These are phyloP conservation scores for Dalbergia cultrata DNA, from an alignment of 306 rosid species.

Conservation along the genomic window DNA sequence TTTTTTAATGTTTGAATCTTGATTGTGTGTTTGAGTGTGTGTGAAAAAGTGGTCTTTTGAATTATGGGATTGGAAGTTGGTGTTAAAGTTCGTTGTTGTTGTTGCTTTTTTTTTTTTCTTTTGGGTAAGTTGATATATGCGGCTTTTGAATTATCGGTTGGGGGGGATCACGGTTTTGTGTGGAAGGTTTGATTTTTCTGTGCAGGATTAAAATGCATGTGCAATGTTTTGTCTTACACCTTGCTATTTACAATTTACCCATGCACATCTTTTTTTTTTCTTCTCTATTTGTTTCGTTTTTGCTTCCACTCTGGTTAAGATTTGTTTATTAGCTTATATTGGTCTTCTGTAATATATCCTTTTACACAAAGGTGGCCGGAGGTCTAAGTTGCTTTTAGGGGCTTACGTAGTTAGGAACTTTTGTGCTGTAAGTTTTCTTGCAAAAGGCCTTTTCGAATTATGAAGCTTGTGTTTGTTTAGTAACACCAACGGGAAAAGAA, in stretches of 20 bases:
- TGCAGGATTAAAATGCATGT: conserved; percentile 29
- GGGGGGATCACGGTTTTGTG: conserved; percentile 19
- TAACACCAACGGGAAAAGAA: background rate
- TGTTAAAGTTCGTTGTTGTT: conserved; percentile 5
- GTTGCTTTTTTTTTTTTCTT: conserved; percentile 9
- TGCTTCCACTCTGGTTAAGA: conserved; percentile 4
- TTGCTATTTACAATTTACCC: background rate
- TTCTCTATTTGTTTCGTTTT: background rate
- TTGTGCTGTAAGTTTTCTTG: background rate
- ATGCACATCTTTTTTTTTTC: background rate
- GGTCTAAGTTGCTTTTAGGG: conserved; percentile 10
- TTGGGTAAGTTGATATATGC: background rate
- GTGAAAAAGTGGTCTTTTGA: background rate
- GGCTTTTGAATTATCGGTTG: background rate
- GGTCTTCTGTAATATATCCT: conserved; percentile 9
- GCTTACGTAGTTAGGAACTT: conserved; percentile 18
- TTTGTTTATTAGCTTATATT: background rate
- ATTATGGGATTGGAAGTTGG: conserved; percentile 8
- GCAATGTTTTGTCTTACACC: conserved; percentile 7
- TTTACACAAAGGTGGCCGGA: conserved; percentile 38
- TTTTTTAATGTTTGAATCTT: conserved; percentile 11
- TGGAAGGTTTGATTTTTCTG: conserved; percentile 27
- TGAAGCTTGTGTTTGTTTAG: background rate
- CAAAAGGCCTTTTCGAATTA: conserved; percentile 6
- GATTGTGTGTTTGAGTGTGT: conserved; percentile 4